These are phyloP conservation scores for Clonostachys rosea DNA, from an alignment of 2,329 filamentous ascomycete genomes.

Conservation along the genomic window DNA sequence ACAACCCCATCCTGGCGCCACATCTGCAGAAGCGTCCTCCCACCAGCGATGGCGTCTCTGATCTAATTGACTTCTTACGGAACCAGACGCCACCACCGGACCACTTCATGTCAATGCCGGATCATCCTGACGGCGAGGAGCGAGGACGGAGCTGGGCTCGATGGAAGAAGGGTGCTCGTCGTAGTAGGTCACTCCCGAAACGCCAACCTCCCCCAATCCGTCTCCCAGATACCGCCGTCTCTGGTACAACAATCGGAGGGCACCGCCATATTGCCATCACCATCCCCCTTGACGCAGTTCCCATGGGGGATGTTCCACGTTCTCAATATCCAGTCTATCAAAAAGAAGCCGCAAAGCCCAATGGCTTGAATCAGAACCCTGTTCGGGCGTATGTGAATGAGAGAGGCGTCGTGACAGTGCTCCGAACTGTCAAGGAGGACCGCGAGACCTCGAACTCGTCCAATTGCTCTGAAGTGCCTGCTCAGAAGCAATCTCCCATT, in stretches of 20 bases:
- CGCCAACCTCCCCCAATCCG: slow-evolving; percentile 20
- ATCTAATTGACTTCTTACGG: slow-evolving; percentile 43
- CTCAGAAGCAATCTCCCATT: not conserved
- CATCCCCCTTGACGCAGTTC: slow-evolving; percentile 47
- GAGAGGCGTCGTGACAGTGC: slow-evolving; percentile 27
- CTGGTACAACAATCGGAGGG: slow-evolving; percentile 46
- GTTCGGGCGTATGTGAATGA: slow-evolving; percentile 23
- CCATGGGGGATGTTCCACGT: slow-evolving; percentile 25
- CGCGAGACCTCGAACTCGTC: slow-evolving; percentile 6
- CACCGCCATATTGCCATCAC: slow-evolving; percentile 57
- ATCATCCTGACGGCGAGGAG: slow-evolving; percentile 17
- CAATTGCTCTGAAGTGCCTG: not conserved
- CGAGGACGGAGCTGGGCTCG: slow-evolving; percentile 30
- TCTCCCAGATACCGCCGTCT: slow-evolving; percentile 52
- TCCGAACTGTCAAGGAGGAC: slow-evolving; percentile 20
- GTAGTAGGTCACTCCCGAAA: slow-evolving; percentile 25
- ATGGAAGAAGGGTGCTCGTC: slow-evolving; percentile 31
- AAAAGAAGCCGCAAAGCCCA: not conserved
- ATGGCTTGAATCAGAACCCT: slow-evolving; percentile 4
- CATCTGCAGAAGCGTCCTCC: slow-evolving; percentile 3
- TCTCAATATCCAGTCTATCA: slow-evolving; percentile 25
- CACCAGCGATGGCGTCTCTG: slow-evolving; percentile 19
- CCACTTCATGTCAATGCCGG: slow-evolving; percentile 44
- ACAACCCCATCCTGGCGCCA: not conserved
- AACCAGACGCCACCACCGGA: slow-evolving; percentile 40